Conservation (phyloP, 23 red algal genomes). For the Gracilaria gracilis region DNA sequence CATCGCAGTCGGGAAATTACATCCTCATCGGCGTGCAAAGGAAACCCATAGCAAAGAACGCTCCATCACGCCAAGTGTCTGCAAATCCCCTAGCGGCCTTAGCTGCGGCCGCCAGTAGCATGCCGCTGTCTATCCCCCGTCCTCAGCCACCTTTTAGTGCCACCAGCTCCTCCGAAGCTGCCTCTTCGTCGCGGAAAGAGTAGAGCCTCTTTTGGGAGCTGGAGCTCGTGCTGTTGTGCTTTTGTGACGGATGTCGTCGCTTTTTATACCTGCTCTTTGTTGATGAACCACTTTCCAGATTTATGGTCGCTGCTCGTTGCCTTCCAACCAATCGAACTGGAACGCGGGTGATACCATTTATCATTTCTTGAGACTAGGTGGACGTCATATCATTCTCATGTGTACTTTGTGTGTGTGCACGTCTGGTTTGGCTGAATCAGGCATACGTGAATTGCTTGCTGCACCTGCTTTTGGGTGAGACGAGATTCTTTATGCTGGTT, state of each 20-base stretch:
- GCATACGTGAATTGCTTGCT: not conserved
- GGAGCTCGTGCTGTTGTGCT: not conserved
- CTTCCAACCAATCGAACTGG: not conserved
- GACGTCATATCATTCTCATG: too few relatives aligned
- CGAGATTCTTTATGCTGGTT: too few relatives aligned
- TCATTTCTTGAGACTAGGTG: not conserved
- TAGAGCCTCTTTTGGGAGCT: not conserved
- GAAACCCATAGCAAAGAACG: constrained; percentile 13
- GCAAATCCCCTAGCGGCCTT: constrained; percentile 58
- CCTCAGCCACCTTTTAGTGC: constrained; percentile 9
- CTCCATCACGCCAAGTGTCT: not conserved
- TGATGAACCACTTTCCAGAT: not conserved
- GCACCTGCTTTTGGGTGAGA: too few relatives aligned
- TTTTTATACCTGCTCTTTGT: not conserved
- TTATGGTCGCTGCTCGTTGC: not conserved
- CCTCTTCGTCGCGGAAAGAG: not conserved
- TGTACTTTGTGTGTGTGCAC: not conserved
- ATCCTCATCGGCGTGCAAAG: constrained; percentile 1
- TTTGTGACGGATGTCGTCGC: not conserved
- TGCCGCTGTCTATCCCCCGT: constrained; percentile 51
- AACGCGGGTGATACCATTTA: not conserved
- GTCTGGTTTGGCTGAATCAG: not conserved
- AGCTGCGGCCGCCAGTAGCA: constrained; percentile 63
- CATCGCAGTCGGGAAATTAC: not conserved
- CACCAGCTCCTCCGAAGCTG: constrained; percentile 17